Evolutionary conservation across 805 yeast species (phyloP).

Genomic region (Wickerhamiella lipophila): DNA sequence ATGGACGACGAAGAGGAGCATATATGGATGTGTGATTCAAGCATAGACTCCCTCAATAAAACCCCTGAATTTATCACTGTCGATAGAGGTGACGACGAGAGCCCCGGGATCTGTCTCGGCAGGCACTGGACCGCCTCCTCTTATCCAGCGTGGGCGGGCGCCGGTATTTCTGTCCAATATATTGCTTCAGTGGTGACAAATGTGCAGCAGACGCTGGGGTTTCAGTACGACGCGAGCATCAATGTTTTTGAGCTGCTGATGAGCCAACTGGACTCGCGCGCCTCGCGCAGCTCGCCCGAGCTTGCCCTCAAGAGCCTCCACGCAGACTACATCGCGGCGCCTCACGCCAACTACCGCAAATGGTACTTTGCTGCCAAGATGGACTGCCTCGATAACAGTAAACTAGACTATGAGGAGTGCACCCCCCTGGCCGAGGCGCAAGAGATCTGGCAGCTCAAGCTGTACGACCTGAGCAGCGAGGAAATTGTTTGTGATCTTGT

Average conservation of each 20-base stretch:
- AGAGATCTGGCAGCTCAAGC: constrained; percentile 32
- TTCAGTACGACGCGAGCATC: constrained; percentile 50
- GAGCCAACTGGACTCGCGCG: constrained; percentile 52
- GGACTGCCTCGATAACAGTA: constrained; percentile 41
- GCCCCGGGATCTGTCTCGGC: not conserved
- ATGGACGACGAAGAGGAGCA: constrained; percentile 10
- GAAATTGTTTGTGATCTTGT: constrained; percentile 54
- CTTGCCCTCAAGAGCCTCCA: constrained; percentile 50
- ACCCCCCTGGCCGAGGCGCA: constrained; percentile 45
- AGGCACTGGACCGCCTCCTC: constrained; percentile 3
- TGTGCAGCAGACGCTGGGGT: constrained; percentile 47
- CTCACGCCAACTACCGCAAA: constrained; percentile 51
- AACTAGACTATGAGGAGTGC: constrained; percentile 22
- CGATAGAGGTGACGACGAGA: not conserved
- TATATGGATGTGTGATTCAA: not conserved
- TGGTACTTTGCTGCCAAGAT: constrained; percentile 70
- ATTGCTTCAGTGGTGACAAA: constrained; percentile 46
- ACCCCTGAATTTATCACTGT: constrained; percentile 1
- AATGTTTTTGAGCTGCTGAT: constrained; percentile 57
- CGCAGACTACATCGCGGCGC: constrained; percentile 65
- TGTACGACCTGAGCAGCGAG: constrained; percentile 38
- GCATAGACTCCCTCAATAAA: not conserved
- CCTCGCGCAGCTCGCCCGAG: constrained; percentile 47
- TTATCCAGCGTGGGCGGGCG: constrained; percentile 10
- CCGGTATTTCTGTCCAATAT: constrained; percentile 25